Conservation (phyloP, 305 asterid genomes). For the Rubia balearica region DNA sequence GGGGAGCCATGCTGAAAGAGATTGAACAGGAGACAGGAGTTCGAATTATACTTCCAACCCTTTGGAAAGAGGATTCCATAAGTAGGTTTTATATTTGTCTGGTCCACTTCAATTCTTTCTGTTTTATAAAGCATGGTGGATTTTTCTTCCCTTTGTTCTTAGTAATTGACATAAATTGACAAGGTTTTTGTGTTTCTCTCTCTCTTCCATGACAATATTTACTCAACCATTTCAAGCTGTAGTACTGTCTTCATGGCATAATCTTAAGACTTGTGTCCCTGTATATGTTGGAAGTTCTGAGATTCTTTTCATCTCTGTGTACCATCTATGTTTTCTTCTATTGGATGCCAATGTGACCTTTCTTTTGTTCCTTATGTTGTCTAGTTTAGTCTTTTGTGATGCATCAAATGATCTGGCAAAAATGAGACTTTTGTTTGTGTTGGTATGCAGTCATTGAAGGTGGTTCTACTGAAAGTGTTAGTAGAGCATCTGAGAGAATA, state of each 20-base stretch:
- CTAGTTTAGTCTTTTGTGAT: not conserved
- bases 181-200: not conserved
- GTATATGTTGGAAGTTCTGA: not conserved
- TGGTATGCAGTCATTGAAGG: constrained; percentile 71
- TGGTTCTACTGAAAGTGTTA: constrained; percentile 58
- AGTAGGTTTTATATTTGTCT: constrained; percentile 44
- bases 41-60: constrained; percentile 50
- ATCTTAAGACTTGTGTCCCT: not conserved
- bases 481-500: constrained; percentile 58
- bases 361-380: not conserved
- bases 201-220: not conserved
- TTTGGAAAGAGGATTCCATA: constrained; percentile 52
- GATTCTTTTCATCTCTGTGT: constrained; percentile 1
- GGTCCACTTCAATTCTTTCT: constrained; percentile 15
- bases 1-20: constrained; percentile 54
- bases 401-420: not conserved
- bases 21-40: constrained; percentile 58
- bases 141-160: not conserved
- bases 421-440: not conserved
- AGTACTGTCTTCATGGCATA: not conserved
- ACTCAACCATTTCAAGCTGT: not conserved
- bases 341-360: not conserved
- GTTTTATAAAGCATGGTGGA: not conserved
- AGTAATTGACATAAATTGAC: not conserved
- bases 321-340: not conserved